phyloP scores from a whole-genome alignment of 768 basidiomycete species.

The Russula compacta region DNA sequence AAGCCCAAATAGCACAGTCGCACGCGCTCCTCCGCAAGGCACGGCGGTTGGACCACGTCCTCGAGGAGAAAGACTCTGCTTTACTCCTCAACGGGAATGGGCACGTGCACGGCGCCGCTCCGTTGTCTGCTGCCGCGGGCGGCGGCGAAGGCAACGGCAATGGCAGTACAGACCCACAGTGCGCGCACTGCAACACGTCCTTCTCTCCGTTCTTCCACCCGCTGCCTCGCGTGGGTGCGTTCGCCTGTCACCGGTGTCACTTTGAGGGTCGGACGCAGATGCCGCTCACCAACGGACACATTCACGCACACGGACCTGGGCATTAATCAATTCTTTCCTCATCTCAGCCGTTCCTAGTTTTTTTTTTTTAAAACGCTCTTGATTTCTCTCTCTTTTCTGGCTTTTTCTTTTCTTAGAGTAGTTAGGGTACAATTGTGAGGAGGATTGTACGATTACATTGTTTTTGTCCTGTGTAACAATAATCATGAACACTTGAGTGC shows the following conservation, averaged over 20 bases:
- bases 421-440: slow-evolving; percentile 2
- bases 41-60: slow-evolving; percentile 64
- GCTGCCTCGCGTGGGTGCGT: slow-evolving; percentile 24
- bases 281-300: slow-evolving; percentile 16
- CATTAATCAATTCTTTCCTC: neutral
- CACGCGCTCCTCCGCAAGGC: slow-evolving; percentile 88
- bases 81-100: slow-evolving; percentile 19
- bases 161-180: slow-evolving; percentile 30
- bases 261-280: slow-evolving; percentile 23
- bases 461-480: slow-evolving; percentile 20
- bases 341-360: neutral
- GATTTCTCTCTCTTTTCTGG: neutral
- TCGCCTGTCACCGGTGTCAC: slow-evolving; percentile 41
- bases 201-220: slow-evolving; percentile 74
- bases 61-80: slow-evolving; percentile 33
- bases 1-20: slow-evolving; percentile 57
- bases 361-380: neutral
- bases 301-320: slow-evolving; percentile 1
- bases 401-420: slow-evolving; percentile 11
- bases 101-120: neutral
- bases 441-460: slow-evolving; percentile 20
- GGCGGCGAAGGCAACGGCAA: neutral
- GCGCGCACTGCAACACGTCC: slow-evolving; percentile 53
- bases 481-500: slow-evolving; percentile 17
- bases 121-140: neutral